Conservation (phyloP, 1,284 basidiomycete species). For the Ustilago trichophora region DNA sequence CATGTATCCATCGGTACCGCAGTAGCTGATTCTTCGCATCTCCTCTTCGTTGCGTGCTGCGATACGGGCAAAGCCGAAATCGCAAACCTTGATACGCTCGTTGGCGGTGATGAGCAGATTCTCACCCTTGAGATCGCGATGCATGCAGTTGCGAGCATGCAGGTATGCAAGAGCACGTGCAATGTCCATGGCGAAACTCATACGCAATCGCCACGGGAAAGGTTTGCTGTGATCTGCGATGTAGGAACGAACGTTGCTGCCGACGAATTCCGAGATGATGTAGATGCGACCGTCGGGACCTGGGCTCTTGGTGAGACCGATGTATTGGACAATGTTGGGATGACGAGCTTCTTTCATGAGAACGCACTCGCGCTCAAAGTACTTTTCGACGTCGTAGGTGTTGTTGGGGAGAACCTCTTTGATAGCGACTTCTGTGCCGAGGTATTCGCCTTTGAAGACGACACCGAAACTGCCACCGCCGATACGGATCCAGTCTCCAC, state of each 20-base stretch:
- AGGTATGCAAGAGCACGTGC: slow-evolving; percentile 94
- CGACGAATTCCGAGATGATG: slow-evolving; percentile 64
- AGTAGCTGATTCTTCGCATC: slow-evolving; percentile 89
- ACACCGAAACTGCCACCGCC: slow-evolving; percentile 62
- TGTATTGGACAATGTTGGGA: slow-evolving; percentile 92
- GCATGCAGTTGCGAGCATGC: slow-evolving; percentile 81
- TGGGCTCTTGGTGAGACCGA: slow-evolving; percentile 88
- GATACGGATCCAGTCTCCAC: slow-evolving; percentile 57
- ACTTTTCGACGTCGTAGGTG: slow-evolving; percentile 91
- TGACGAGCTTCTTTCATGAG: slow-evolving; percentile 92
- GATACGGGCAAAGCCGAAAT: slow-evolving; percentile 92
- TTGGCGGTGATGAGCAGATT: slow-evolving; percentile 94
- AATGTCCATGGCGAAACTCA: slow-evolving; percentile 94
- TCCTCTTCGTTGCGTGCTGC: slow-evolving; percentile 90
- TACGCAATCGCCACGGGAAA: slow-evolving; percentile 71
- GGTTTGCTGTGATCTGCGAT: slow-evolving; percentile 59
- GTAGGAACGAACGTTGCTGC: slow-evolving; percentile 55
- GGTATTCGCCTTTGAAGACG: slow-evolving; percentile 76
- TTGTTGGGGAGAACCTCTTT: slow-evolving; percentile 90
- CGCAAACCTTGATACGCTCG: slow-evolving; percentile 92
- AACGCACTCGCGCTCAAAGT: slow-evolving; percentile 96
- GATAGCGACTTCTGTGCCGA: slow-evolving; percentile 94
- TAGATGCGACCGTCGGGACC: slow-evolving; percentile 75
- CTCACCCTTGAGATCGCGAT: slow-evolving; percentile 90
- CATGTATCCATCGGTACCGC: slow-evolving; percentile 81